These are phyloP conservation scores for Boletus holoroseus DNA, from an alignment of 1,284 basidiomycete species.

Conservation along the genomic window DNA sequence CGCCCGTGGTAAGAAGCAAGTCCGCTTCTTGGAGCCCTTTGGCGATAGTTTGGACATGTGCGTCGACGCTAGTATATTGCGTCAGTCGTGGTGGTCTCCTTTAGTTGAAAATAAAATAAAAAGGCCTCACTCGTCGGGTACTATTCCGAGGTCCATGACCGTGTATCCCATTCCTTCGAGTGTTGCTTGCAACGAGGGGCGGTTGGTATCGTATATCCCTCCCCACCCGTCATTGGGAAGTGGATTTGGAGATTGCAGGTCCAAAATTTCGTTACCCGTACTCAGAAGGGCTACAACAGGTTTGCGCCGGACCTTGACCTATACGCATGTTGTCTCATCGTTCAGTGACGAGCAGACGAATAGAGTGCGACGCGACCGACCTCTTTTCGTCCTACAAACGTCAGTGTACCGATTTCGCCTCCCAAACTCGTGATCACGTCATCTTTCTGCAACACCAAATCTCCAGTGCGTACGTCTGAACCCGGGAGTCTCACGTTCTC, in stretches of 20 bases:
- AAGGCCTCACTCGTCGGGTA: slow-evolving; percentile 54
- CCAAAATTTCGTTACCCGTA: slow-evolving; percentile 79
- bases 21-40: slow-evolving; percentile 62
- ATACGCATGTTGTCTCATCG: neutral
- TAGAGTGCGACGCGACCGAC: slow-evolving; percentile 34
- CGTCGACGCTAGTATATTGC: slow-evolving; percentile 43
- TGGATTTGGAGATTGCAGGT: slow-evolving; percentile 47
- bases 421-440: slow-evolving; percentile 61
- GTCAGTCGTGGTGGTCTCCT: slow-evolving; percentile 3
- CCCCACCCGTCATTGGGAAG: slow-evolving; percentile 50
- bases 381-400: slow-evolving; percentile 70
- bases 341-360: neutral
- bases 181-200: slow-evolving; percentile 69
- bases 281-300: slow-evolving; percentile 77
- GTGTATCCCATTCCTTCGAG: slow-evolving; percentile 70
- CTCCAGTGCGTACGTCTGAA: slow-evolving; percentile 66
- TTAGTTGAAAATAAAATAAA: neutral
- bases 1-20: slow-evolving; percentile 78
- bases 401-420: slow-evolving; percentile 81
- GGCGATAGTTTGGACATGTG: slow-evolving; percentile 55
- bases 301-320: slow-evolving; percentile 65
- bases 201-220: slow-evolving; percentile 78
- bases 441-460: slow-evolving; percentile 61
- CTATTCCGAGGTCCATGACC: slow-evolving; percentile 79
- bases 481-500: slow-evolving; percentile 75